A percentile compares a stretch with the other conserved stretches of the same genome.
phyloP scores from a whole-genome alignment of 805 yeast species.

The Starmerella vaccinii region DNA sequence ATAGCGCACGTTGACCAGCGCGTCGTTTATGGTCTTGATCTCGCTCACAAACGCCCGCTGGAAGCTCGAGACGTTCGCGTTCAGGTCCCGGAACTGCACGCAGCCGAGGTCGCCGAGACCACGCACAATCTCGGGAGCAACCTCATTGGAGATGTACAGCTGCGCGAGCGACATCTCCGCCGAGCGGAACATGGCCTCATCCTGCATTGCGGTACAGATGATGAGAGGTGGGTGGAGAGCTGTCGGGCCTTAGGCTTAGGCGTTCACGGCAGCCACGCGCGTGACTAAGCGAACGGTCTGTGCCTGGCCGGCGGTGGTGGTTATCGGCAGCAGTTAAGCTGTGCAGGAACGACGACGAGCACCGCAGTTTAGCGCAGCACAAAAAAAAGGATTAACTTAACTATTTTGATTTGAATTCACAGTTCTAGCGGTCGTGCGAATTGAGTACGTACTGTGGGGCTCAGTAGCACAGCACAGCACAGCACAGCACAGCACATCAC shows the following conservation, averaged over 20 bases:
- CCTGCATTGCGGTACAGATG: conserved; percentile 6
- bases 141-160: conserved; percentile 82
- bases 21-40: conserved; percentile 69
- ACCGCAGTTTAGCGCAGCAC: too few relatives aligned
- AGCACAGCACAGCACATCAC: too few relatives aligned
- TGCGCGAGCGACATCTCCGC: conserved; percentile 96
- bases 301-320: too few relatives aligned
- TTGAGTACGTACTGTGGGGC: too few relatives aligned
- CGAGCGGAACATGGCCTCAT: conserved; percentile 43
- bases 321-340: too few relatives aligned
- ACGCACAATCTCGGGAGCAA: conserved; percentile 75
- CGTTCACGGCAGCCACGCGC: background rate
- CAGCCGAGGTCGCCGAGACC: conserved; percentile 77
- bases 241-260: background rate
- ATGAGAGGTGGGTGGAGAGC: background rate
- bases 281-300: conserved; percentile 1
- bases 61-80: conserved; percentile 66
- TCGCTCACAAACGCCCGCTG: conserved; percentile 88
- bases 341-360: too few relatives aligned
- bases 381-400: too few relatives aligned
- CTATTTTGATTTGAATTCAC: too few relatives aligned
- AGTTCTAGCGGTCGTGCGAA: too few relatives aligned
- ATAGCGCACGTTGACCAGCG: conserved; percentile 68
- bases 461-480: too few relatives aligned
- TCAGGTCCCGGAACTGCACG: conserved; percentile 83